Conservation (phyloP, 1,284 basidiomycete genomes). For the Cutaneotrichosporon sp. region DNA sequence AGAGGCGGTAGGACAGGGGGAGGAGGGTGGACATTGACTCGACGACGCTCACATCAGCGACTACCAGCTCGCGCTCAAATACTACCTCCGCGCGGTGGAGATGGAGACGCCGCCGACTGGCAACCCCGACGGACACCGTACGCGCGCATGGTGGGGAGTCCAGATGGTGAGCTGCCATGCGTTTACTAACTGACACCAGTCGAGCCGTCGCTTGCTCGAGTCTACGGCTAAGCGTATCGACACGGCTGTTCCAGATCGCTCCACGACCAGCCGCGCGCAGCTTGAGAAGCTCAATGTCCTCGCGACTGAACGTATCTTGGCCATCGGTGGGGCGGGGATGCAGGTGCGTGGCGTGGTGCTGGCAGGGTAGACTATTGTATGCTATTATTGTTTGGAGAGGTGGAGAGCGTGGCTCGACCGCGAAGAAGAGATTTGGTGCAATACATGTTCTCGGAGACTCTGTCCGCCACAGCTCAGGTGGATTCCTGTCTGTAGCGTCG, state of each 20-base stretch:
- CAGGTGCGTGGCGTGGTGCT: constrained; percentile 14
- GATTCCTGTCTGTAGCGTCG: too few species aligned
- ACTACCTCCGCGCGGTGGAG: constrained; percentile 76
- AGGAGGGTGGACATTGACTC: neutral
- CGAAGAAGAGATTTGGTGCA: too few species aligned
- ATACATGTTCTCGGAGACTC: too few species aligned
- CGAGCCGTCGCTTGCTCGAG: constrained; percentile 45
- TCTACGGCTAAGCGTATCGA: constrained; percentile 60
- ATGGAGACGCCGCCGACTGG: constrained; percentile 67
- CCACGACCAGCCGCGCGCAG: constrained; percentile 56
- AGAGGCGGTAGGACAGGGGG: neutral
- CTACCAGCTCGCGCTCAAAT: constrained; percentile 73
- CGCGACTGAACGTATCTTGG: constrained; percentile 65
- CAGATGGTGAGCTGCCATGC: constrained; percentile 64
- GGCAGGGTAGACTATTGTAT: constrained; percentile 3
- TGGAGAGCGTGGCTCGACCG: neutral
- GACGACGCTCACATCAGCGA: constrained; percentile 52
- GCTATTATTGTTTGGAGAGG: neutral
- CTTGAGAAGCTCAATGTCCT: constrained; percentile 65
- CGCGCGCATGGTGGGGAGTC: constrained; percentile 75
- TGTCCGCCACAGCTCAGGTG: too few species aligned
- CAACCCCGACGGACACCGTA: constrained; percentile 24
- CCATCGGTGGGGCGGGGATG: constrained; percentile 34
- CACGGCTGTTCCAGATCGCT: constrained; percentile 61
- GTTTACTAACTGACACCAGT: constrained; percentile 1